phyloP scores from a whole-genome alignment of 305 asterid species.

The Fraxinus sp. region DNA sequence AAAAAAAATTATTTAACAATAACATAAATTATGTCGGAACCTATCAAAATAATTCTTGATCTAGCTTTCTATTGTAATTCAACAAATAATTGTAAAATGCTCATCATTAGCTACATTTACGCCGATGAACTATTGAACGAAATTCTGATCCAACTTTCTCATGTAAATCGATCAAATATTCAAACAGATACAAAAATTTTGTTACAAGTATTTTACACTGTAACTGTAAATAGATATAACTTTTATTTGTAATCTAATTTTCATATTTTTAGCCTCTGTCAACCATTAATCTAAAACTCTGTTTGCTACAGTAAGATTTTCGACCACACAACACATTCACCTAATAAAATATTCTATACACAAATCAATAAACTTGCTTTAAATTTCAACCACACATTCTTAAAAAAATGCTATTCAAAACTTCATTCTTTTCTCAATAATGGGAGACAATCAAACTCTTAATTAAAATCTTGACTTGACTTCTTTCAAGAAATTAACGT shows the following conservation, averaged over 20 bases:
- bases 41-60: neutral
- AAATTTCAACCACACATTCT: too few relatives aligned
- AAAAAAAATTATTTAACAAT: too few relatives aligned
- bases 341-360: too few relatives aligned
- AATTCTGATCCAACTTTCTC: neutral
- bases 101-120: neutral
- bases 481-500: neutral
- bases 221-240: neutral
- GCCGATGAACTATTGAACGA: neutral
- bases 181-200: neutral
- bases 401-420: too few relatives aligned
- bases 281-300: too few relatives aligned
- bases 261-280: too few relatives aligned
- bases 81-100: neutral
- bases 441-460: too few relatives aligned
- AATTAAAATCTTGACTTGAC: neutral
- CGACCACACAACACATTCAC: too few relatives aligned
- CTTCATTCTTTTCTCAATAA: too few relatives aligned
- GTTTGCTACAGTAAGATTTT: too few relatives aligned
- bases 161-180: neutral
- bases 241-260: neutral
- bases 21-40: neutral
- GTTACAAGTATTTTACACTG: neutral
- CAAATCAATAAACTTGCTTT: too few relatives aligned
- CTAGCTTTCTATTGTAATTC: neutral